A percentile compares a stretch with the other conserved stretches of the same genome.
Conservation (phyloP, 192 early-diverging fungal species). For the Dissophora globulifera region DNA sequence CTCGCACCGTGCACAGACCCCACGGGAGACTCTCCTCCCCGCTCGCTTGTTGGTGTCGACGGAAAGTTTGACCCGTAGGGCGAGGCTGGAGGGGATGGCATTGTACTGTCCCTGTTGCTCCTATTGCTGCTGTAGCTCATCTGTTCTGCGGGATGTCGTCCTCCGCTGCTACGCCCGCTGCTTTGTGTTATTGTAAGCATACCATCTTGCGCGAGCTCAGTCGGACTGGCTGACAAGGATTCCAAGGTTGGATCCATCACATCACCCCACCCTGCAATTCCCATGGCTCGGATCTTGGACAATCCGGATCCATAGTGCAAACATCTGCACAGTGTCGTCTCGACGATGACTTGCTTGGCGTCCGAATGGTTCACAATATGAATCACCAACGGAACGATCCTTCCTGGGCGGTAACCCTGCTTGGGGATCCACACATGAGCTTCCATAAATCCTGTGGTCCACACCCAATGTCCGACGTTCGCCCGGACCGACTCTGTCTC, state of each 20-base stretch:
- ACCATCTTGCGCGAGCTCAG: too few species aligned
- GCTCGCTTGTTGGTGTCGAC: slow-evolving; percentile 23
- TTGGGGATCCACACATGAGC: slow-evolving; percentile 48
- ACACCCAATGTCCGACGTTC: slow-evolving; percentile 50
- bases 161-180: background rate
- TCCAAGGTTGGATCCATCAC: slow-evolving; percentile 13
- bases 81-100: slow-evolving; percentile 44
- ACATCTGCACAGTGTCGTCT: slow-evolving; percentile 46
- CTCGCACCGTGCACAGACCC: slow-evolving; percentile 21
- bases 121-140: slow-evolving; percentile 5
- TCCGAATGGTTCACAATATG: slow-evolving; percentile 54
- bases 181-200: background rate
- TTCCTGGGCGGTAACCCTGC: slow-evolving; percentile 47
- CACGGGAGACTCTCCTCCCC: slow-evolving; percentile 30
- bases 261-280: slow-evolving; percentile 24
- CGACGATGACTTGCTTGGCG: slow-evolving; percentile 36
- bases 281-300: slow-evolving; percentile 36
- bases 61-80: slow-evolving; percentile 28
- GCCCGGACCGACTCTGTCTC: slow-evolving; percentile 44
- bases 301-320: slow-evolving; percentile 42
- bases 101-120: background rate
- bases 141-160: slow-evolving; percentile 7
- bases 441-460: slow-evolving; percentile 53
- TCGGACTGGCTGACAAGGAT: background rate
- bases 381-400: slow-evolving; percentile 42